phyloP scores from a whole-genome alignment of 2,329 filamentous ascomycete genomes.

The Neurospora sp. region DNA sequence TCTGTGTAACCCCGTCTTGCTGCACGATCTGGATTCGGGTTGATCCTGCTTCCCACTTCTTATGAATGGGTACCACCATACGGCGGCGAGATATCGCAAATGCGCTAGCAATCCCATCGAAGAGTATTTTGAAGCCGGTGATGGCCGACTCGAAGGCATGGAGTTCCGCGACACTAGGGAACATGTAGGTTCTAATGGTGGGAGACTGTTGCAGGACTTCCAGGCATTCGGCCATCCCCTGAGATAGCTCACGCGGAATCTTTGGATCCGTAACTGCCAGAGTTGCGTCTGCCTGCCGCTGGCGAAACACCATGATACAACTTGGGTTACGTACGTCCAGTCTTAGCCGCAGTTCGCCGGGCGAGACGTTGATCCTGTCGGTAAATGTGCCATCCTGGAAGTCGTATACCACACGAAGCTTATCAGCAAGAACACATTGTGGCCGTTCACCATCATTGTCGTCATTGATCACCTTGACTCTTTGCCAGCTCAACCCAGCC shows the following conservation, averaged over 20 bases:
- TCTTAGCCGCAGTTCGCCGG: slow-evolving; percentile 60
- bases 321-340: slow-evolving; percentile 53
- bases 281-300: slow-evolving; percentile 67
- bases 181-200: slow-evolving; percentile 64
- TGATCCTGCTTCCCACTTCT: slow-evolving; percentile 80
- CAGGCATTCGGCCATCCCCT: slow-evolving; percentile 54
- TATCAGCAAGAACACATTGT: slow-evolving; percentile 63
- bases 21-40: slow-evolving; percentile 73
- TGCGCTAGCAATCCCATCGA: slow-evolving; percentile 59
- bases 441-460: slow-evolving; percentile 52
- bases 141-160: slow-evolving; percentile 71
- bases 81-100: slow-evolving; percentile 76
- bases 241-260: slow-evolving; percentile 49
- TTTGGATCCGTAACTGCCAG: slow-evolving; percentile 63
- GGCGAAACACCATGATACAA: slow-evolving; percentile 56
- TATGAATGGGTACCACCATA: slow-evolving; percentile 88
- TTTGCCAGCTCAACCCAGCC: slow-evolving; percentile 51
- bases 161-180: slow-evolving; percentile 55
- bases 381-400: slow-evolving; percentile 69
- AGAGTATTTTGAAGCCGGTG: slow-evolving; percentile 69
- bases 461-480: slow-evolving; percentile 61
- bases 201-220: slow-evolving; percentile 44
- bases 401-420: slow-evolving; percentile 63
- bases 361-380: slow-evolving; percentile 72
- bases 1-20: slow-evolving; percentile 63